Evolutionary conservation across 2,329 filamentous ascomycete genomes (phyloP).

Genomic region (Monilinia vaccinii-corymbosi): DNA sequence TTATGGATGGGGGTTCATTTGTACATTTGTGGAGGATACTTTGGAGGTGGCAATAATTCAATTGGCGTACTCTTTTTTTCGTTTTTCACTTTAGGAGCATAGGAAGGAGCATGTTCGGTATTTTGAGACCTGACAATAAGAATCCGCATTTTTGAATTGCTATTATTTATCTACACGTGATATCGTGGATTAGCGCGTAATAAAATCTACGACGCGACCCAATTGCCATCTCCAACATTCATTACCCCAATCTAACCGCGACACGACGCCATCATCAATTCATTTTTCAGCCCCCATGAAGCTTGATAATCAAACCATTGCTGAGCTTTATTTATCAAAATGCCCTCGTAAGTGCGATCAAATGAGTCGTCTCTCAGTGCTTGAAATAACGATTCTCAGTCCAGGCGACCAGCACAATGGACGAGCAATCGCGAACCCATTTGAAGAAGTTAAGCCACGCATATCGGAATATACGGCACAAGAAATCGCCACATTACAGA

Average conservation of each 20-base stretch:
- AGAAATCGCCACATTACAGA: constrained; percentile 81
- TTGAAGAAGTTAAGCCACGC: constrained; percentile 59
- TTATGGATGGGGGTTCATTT: constrained; percentile 15
- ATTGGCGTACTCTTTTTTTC: constrained; percentile 23
- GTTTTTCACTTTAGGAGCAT: constrained; percentile 13
- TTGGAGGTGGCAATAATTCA: constrained; percentile 17
- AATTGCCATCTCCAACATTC: not conserved
- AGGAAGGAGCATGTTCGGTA: constrained; percentile 4
- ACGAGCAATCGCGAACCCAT: constrained; percentile 61
- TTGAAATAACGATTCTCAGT: constrained; percentile 34
- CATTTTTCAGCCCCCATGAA: not conserved
- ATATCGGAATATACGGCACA: constrained; percentile 79
- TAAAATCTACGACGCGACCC: constrained; percentile 3
- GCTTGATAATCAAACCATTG: not conserved
- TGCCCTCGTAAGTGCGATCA: constrained; percentile 37
- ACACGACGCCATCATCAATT: not conserved
- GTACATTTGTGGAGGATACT: constrained; percentile 18
- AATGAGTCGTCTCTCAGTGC: not conserved
- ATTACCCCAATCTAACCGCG: not conserved
- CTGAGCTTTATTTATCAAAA: constrained; percentile 22
- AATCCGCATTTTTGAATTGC: not conserved
- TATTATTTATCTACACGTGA: constrained; percentile 4
- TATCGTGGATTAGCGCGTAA: constrained; percentile 7
- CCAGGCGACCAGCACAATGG: constrained; percentile 56
- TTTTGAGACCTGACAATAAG: not conserved